Conservation (phyloP, 495 filamentous ascomycete species). For the Margaritispora aquatica region DNA sequence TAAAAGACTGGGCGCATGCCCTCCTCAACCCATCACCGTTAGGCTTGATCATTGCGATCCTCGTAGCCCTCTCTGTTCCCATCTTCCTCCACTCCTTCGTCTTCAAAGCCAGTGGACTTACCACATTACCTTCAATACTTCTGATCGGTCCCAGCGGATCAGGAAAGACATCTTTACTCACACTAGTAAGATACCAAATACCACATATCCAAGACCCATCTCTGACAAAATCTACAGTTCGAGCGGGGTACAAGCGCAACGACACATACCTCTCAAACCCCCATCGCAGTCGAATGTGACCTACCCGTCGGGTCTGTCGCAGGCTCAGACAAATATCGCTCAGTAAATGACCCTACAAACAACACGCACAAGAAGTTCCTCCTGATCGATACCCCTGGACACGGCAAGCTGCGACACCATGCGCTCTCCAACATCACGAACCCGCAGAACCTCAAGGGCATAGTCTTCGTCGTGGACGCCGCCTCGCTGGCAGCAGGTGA, state of each 20-base stretch:
- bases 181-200: conserved; percentile 50
- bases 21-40: conserved; percentile 44
- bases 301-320: conserved; percentile 58
- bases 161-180: conserved; percentile 85
- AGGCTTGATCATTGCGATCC: conserved; percentile 55
- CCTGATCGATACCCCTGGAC: conserved; percentile 84
- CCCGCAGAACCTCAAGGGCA: conserved; percentile 55
- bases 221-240: conserved; percentile 13
- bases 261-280: conserved; percentile 79
- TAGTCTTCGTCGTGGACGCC: conserved; percentile 86
- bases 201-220: conserved; percentile 20
- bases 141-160: conserved; percentile 77
- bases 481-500: conserved; percentile 52
- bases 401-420: conserved; percentile 79
- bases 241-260: conserved; percentile 34
- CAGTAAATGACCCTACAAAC: conserved; percentile 59
- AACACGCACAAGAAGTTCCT: conserved; percentile 64
- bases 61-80: conserved; percentile 68
- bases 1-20: conserved; percentile 24
- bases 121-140: conserved; percentile 71
- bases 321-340: conserved; percentile 64
- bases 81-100: conserved; percentile 72
- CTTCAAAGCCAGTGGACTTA: conserved; percentile 57
- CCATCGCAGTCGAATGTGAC: conserved; percentile 63
- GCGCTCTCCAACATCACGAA: conserved; percentile 41